Conservation (phyloP, 1,284 basidiomycete species). For the Spongiforma sp. region DNA sequence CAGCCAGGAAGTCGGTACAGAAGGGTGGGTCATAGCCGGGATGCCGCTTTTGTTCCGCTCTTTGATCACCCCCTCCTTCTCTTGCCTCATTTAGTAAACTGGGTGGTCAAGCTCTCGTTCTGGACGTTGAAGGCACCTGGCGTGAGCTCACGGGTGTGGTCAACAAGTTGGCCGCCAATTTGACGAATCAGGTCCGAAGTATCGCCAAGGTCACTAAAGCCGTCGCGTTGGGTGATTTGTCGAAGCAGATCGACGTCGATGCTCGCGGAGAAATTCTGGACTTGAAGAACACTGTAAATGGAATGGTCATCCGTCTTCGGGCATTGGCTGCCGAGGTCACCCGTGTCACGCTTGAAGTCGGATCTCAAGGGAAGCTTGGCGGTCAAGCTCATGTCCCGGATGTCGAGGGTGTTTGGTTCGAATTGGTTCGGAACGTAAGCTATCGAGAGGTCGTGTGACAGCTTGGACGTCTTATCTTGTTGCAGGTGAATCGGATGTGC, state of each 20-base stretch:
- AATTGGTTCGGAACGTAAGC: constrained; percentile 87
- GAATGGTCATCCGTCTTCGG: constrained; percentile 93
- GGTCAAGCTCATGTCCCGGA: constrained; percentile 93
- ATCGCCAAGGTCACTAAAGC: constrained; percentile 99
- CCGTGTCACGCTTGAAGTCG: constrained; percentile 94
- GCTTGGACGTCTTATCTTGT: constrained; percentile 5
- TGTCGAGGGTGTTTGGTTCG: constrained; percentile 95
- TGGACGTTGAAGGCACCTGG: constrained; percentile 96
- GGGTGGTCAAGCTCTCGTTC: constrained; percentile 91
- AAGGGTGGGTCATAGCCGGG: constrained; percentile 59
- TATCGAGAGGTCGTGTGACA: not conserved
- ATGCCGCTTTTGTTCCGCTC: constrained; percentile 10
- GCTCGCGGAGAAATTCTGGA: constrained; percentile 97
- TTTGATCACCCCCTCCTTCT: constrained; percentile 9
- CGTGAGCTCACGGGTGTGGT: constrained; percentile 88
- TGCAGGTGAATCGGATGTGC: constrained; percentile 92
- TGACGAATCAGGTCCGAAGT: constrained; percentile 94
- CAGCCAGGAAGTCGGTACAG: constrained; percentile 91
- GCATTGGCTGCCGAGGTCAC: constrained; percentile 96
- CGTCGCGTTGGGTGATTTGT: constrained; percentile 94
- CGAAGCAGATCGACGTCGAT: constrained; percentile 96
- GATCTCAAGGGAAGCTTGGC: constrained; percentile 89
- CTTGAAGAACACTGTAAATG: constrained; percentile 97
- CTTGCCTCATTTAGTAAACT: constrained; percentile 69
- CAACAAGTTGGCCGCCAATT: constrained; percentile 92